Evolutionary conservation across 2,329 filamentous ascomycete genomes (phyloP), one percentile per base, ranked within the genome.

Genomic region (Fusarium mexicanum): DNA sequence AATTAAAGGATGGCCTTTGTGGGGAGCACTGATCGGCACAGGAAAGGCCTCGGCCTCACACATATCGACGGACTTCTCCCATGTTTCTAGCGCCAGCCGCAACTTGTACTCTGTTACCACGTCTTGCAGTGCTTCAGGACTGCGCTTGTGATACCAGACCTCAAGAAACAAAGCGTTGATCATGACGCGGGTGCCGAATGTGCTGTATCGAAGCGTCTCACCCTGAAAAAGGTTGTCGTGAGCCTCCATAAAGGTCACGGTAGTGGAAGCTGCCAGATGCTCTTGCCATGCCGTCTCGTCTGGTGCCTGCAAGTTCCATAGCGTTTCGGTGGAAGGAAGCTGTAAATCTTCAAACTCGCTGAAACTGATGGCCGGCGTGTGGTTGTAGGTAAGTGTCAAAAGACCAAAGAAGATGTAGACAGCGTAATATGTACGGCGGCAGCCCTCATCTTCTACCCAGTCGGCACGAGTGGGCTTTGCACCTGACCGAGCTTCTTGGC

Each of bases 371-470:
- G 95, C 96, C 18, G 96, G 96, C 3, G 96, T 98, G 84, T 98
- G 96, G 82, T 98, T 98, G 88, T 97, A 99, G 1, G 96, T 97
- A 83, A 99, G 84, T 2, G 96, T 98, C 77, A 98, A 85, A 79
- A 98, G 89, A 64, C 96, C 96, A 80, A 98, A 98, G 89, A 98
- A 98, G 83, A 98, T 98, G 86, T 98, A 99, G 69, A 98, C 96
- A 2, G 96, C 96, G 79, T 97, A 99, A 85, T 98, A 99, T 2
- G 96, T 98, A 70, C 96, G 94, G 68, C 96, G 91, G 83, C 96
- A 98, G 58, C 96, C 95, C 84, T 99, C 96, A 80, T 99, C 96
- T 79, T 97, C 95, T 50, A 98, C 92, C 96, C 96, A 99, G 81
- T 98, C 94, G 22, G 92, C 89, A 65, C 95, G 94, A 44, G 90